Percentiles rank a stretch among this genome's conserved stretches.
These are phyloP conservation scores for Chalciporus piperatus DNA, from an alignment of 768 basidiomycete genomes.

Conservation along the genomic window DNA sequence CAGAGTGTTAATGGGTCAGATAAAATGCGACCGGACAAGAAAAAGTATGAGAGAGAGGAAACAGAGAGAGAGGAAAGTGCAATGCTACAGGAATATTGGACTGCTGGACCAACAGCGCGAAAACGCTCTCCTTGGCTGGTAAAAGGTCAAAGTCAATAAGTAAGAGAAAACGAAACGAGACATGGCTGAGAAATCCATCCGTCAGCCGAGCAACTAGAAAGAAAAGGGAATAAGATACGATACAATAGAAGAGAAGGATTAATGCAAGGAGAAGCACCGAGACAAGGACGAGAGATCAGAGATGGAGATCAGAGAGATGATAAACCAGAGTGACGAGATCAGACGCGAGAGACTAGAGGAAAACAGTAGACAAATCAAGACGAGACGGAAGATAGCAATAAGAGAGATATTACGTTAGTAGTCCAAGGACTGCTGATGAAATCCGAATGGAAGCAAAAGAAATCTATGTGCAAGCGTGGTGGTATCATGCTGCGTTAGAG, in stretches of 20 bases:
- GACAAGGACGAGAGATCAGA: constrained; percentile 8
- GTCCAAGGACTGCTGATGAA: constrained; percentile 27
- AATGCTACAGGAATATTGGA: constrained; percentile 34
- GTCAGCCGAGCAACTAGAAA: constrained; percentile 26
- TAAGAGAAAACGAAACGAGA: constrained; percentile 24
- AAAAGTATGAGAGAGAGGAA: constrained; percentile 11
- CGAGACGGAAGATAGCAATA: constrained; percentile 34
- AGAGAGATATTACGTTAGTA: constrained; percentile 33
- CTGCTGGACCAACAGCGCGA: constrained; percentile 30
- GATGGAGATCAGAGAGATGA: constrained; percentile 16
- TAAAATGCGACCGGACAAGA: constrained; percentile 14
- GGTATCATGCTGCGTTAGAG: constrained; percentile 35
- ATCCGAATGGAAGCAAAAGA: constrained; percentile 19
- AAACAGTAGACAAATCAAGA: constrained; percentile 19
- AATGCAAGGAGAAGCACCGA: constrained; percentile 32
- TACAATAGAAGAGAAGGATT: constrained; percentile 28
- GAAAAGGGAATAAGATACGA: constrained; percentile 28
- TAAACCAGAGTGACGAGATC: constrained; percentile 11
- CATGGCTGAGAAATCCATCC: constrained; percentile 32
- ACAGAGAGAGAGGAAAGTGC: constrained; percentile 26
- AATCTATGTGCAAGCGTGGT: constrained; percentile 21
- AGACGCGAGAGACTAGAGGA: constrained; percentile 15
- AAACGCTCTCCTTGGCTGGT: constrained; percentile 33
- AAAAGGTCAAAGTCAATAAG: constrained; percentile 38
- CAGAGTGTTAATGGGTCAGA: constrained; percentile 1